Conservation (phyloP, 345 rosid genomes). For the Pistacia vera region DNA sequence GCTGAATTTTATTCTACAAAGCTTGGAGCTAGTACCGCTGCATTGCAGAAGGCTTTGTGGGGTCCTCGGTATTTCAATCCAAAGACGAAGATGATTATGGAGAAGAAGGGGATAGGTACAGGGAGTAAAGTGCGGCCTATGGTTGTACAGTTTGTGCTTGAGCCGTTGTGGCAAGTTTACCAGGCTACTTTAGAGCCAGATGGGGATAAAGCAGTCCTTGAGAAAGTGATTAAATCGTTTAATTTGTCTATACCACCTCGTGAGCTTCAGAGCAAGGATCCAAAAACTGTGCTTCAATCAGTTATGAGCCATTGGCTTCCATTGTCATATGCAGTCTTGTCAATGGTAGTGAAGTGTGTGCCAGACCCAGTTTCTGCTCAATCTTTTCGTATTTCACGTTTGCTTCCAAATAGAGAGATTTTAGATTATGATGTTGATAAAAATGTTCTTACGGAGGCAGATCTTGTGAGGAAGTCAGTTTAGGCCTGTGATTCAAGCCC, state of each 20-base stretch:
- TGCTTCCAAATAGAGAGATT: slow-evolving; percentile 75
- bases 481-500: slow-evolving; percentile 69
- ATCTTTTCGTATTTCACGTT: slow-evolving; percentile 58
- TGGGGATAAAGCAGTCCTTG: slow-evolving; percentile 61
- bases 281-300: slow-evolving; percentile 73
- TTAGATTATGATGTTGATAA: slow-evolving; percentile 44
- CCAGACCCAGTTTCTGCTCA: slow-evolving; percentile 89
- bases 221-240: slow-evolving; percentile 71
- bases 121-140: slow-evolving; percentile 73
- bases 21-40: slow-evolving; percentile 69
- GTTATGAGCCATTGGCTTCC: slow-evolving; percentile 97
- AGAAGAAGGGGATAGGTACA: slow-evolving; percentile 64
- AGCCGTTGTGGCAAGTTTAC: slow-evolving; percentile 91
- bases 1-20: slow-evolving; percentile 79
- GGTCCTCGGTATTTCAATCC: slow-evolving; percentile 80
- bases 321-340: slow-evolving; percentile 76
- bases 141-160: slow-evolving; percentile 97
- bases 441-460: slow-evolving; percentile 60
- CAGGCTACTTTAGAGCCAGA: slow-evolving; percentile 70
- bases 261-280: slow-evolving; percentile 90
- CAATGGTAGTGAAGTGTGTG: slow-evolving; percentile 83
- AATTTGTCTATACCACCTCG: slow-evolving; percentile 72
- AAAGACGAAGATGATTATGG: slow-evolving; percentile 82
- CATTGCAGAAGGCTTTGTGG: slow-evolving; percentile 63
- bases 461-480: slow-evolving; percentile 70